Conservation (phyloP, 192 early-diverging fungal species). For the Coemansia sp. region DNA sequence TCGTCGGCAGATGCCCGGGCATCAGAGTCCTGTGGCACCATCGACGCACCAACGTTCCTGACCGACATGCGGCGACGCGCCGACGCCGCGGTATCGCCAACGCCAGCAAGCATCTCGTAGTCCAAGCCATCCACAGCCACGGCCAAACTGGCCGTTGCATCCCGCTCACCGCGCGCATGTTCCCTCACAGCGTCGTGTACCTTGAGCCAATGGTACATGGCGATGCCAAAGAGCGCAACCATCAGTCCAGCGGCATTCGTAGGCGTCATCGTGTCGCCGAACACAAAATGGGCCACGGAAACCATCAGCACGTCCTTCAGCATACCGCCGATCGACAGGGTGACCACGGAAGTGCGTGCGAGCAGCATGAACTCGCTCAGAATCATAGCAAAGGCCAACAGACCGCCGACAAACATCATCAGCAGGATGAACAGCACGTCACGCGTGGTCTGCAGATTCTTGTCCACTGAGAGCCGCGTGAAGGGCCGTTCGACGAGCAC, state of each 20-base stretch:
- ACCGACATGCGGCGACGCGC: background rate
- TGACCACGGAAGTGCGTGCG: slow-evolving; percentile 76
- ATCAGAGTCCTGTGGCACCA: background rate
- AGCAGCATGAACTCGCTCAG: slow-evolving; percentile 84
- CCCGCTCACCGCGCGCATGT: no score
- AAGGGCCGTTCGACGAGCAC: slow-evolving; percentile 61
- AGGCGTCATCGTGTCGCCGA: slow-evolving; percentile 77
- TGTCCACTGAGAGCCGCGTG: slow-evolving; percentile 29
- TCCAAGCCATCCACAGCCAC: background rate
- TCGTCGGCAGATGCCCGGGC: background rate
- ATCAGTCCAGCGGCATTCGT: slow-evolving; percentile 75
- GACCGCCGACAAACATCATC: slow-evolving; percentile 72
- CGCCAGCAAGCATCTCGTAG: background rate
- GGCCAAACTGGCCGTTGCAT: background rate
- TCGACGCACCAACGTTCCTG: background rate
- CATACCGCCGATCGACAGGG: slow-evolving; percentile 87
- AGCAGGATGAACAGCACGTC: slow-evolving; percentile 14
- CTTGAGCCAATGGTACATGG: slow-evolving; percentile 68
- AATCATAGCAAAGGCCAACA: slow-evolving; percentile 86
- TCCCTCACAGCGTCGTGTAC: slow-evolving; percentile 40
- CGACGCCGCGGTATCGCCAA: background rate
- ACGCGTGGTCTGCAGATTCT: slow-evolving; percentile 22
- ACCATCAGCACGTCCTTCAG: slow-evolving; percentile 87
- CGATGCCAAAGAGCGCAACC: slow-evolving; percentile 82
- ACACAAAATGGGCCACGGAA: slow-evolving; percentile 65